Percentiles rank a stretch among this genome's conserved stretches.
Conservation (phyloP, 257 asterid species). For the Ballota nigra region DNA sequence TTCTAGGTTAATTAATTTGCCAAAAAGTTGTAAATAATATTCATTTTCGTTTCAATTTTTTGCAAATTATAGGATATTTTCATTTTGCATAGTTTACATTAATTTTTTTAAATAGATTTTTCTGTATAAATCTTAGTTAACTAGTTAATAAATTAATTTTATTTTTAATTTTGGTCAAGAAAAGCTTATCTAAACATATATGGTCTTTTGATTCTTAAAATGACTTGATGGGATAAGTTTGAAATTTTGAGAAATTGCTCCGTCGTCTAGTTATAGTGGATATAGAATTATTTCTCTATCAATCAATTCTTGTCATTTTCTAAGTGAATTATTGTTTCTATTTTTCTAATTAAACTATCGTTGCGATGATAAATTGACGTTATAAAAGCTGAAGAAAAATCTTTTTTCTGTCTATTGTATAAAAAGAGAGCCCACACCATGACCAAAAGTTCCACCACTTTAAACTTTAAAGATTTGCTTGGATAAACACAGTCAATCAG, state of each 20-base stretch:
- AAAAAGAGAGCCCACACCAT: background rate
- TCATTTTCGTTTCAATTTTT: no score
- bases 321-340: background rate
- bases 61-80: no score
- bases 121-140: no score
- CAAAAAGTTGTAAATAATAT: no score
- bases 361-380: background rate
- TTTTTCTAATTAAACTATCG: background rate
- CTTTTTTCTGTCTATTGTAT: background rate
- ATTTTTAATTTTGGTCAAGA: no score
- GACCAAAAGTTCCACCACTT: background rate
- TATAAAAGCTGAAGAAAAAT: background rate
- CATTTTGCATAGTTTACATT: no score
- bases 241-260: background rate
- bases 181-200: background rate
- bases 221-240: background rate
- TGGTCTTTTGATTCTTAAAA: background rate
- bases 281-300: background rate
- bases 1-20: no score
- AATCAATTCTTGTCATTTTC: constrained; percentile 1
- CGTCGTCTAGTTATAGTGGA: background rate
- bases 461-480: background rate
- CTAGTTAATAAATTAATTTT: no score
- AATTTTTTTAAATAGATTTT: no score
- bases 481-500: no score